Conservation (phyloP, 2,329 filamentous ascomycete species). For the Fusarium sp. region DNA sequence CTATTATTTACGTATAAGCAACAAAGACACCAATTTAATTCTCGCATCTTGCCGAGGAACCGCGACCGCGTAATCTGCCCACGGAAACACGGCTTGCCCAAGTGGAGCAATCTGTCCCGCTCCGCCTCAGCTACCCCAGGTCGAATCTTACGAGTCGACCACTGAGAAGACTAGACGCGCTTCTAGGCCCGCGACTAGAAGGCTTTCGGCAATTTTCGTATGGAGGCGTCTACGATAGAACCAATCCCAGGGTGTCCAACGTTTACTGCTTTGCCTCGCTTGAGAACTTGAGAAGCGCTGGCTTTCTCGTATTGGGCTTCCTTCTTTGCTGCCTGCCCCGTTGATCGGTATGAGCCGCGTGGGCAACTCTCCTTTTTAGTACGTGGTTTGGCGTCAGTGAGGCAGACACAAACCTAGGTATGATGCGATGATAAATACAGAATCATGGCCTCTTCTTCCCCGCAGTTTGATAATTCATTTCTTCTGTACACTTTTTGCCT, state of each 20-base stretch:
- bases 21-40: neutral
- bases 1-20: neutral
- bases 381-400: neutral
- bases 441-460: neutral
- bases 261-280: neutral
- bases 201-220: neutral
- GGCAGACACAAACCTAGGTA: too few species aligned
- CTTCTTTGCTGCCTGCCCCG: neutral
- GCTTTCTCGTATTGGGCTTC: neutral
- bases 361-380: neutral
- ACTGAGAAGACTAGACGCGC: neutral
- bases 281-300: neutral
- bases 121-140: slow-evolving; percentile 12
- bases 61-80: slow-evolving; percentile 8
- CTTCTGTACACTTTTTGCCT: neutral
- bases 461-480: neutral
- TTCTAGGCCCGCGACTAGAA: neutral
- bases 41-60: neutral
- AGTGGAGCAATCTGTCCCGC: neutral
- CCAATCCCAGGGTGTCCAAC: neutral
- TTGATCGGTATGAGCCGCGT: neutral
- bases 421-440: neutral
- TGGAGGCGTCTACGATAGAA: neutral
- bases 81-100: slow-evolving; percentile 4
- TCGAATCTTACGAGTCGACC: neutral